Evolutionary conservation across 2,329 filamentous ascomycete species (phyloP), one percentile per base, ranked within the genome.

Genomic region (Colletotrichum noveboracense): DNA sequence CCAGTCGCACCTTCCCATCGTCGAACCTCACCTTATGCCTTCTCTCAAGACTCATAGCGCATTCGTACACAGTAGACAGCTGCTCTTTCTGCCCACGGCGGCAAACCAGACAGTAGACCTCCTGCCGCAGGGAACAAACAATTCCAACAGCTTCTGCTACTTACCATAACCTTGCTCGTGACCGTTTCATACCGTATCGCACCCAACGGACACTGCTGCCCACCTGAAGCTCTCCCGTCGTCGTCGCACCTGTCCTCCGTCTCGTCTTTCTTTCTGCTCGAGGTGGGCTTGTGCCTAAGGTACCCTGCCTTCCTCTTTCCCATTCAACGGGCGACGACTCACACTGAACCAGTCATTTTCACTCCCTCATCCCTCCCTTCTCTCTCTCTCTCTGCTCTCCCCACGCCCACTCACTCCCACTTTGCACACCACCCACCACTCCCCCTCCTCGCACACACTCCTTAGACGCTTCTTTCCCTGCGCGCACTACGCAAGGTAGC

Each of bases 271-370:
- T 30, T 58, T 26, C 24, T 32, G 58, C 43, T 48, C 10, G 10
- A 48, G 12, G 43, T 48, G 43, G 43, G 43, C 43, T 48, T 48
- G 43, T 62, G 8, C 32, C 52, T 61, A 14, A 34, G 32, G 32
- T 34, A 12, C 21, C 34, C 26, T 61, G 32, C 16, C 24, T 24
- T 52, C 21, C 71, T 67, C 71, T 21, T 43, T 74, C 66, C 34
- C 58, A 34, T 60, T 48, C 66, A 48, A 48, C 43, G 43, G 43
- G 43, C 14, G 34, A 38, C 26, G 34, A 58, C 60, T 71, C 48
- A 72, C 68, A 75, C 69, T 75, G 69, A 75, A 7, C 43, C 43
- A 48, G 43, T 48, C 43, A 48, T 48, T 48, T 48, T 48, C 72
- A 66, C 61, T 21, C 66, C 30, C 21, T 43, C 65, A 7, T 43